Base-by-base conservation (phyloP, 106 monocot genomes). In the Phalaenopsis aphrodite region DNA sequence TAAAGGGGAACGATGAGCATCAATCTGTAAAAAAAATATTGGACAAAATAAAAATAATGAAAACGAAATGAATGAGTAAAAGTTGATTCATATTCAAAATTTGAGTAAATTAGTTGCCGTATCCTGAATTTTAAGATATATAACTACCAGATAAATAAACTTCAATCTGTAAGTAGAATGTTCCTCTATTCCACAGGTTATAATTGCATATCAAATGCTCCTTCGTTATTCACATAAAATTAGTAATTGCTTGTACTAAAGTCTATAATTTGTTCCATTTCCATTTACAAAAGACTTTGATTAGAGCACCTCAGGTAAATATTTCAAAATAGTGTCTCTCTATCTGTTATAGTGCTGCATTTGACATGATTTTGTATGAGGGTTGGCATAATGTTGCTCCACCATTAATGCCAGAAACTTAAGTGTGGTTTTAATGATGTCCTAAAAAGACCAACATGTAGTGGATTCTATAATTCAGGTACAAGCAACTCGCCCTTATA, bases 1-100 rank as follows among this genome's bases (percentile, higher is more conserved):
- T 79, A 98, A 84, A 39, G 94, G 90, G 42, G 90, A 90, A 77
- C 80, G 80, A 77, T 98, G 97, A 14, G 97, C 97, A 80, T 94
- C 97, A 81, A 98, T 94, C 97, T 98, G 86, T 84, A 39, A 2
- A 37, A 2, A 37, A 56, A 36, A 67, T 37, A 76, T 16, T 74
- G 43, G 42, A 74, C 7, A 18, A 74, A 74, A 1, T 43, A 5
- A 74, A 42, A 74, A n/a, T 19, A 2, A 74, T 14, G 2, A 15
- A 3, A 61, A 14, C 12, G 1, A 61, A 61, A 61, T 9, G 10
- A n/a, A 4, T 61, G 10, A 5, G 21, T 5, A 61, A 61, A 14
- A 21, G 61, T n/a, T 61, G n/a, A 21, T 21, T 61, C 21, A n/a
- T 23, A 21, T 21, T n/a, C 23, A 4, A 21, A 61, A 61, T 21